Evolutionary conservation across 2,329 filamentous ascomycete species (phyloP).

Genomic region (Cladosporium halotolerans): DNA sequence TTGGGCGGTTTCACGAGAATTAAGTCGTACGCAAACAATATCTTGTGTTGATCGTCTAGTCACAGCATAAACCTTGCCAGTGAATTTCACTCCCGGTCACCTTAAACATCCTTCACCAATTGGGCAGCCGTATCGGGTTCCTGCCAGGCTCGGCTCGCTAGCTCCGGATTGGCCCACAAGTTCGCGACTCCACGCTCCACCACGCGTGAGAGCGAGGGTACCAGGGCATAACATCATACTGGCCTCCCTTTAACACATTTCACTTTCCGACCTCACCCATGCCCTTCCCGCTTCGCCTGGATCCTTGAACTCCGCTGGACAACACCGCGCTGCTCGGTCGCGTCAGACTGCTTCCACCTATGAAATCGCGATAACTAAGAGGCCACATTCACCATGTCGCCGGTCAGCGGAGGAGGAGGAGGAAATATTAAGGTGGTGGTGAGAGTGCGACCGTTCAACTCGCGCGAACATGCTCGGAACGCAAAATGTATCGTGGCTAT

Average conservation of each 20-base stretch:
- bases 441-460: conserved; percentile 90
- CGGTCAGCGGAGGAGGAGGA: conserved; percentile 52
- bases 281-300: too few relatives aligned
- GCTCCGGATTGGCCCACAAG: neutral
- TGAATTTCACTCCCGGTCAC: too few relatives aligned
- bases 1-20: too few relatives aligned
- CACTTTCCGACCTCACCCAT: too few relatives aligned
- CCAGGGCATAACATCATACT: neutral
- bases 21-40: too few relatives aligned
- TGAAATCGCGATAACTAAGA: conserved; percentile 15
- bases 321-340: neutral
- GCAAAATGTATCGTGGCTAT: conserved; percentile 98
- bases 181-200: neutral
- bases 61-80: too few relatives aligned
- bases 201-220: neutral
- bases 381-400: conserved; percentile 8
- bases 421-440: conserved; percentile 99
- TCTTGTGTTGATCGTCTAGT: too few relatives aligned
- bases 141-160: neutral
- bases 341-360: conserved; percentile 1
- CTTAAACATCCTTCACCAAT: too few relatives aligned
- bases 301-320: neutral
- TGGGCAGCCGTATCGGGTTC: too few relatives aligned
- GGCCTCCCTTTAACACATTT: neutral
- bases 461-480: conserved; percentile 71